These are phyloP conservation scores for Henningerozyma blattae DNA, from an alignment of 805 yeast species.

Conservation along the genomic window DNA sequence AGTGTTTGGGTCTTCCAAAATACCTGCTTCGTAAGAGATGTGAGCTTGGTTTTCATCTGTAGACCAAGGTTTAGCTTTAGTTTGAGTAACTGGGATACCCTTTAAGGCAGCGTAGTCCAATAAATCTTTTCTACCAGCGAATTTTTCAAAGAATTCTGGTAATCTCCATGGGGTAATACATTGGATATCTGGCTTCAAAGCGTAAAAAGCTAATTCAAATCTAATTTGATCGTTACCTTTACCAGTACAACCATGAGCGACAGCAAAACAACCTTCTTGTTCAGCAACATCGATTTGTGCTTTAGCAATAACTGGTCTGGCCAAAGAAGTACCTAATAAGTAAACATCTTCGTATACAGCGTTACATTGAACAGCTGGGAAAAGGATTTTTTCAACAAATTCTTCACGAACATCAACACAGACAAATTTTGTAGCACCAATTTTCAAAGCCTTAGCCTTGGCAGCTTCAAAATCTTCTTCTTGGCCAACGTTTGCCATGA, in stretches of 20 bases:
- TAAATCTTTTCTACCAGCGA: constrained; percentile 96
- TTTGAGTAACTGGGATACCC: constrained; percentile 90
- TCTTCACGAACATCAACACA: constrained; percentile 90
- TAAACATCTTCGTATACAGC: constrained; percentile 98
- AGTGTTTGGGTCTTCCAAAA: constrained; percentile 94
- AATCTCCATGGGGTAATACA: constrained; percentile 99
- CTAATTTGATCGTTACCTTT: constrained; percentile 99
- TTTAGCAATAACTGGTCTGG: constrained; percentile 97
- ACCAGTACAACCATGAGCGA: constrained; percentile 98
- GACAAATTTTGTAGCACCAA: constrained; percentile 94
- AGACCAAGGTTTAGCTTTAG: constrained; percentile 99
- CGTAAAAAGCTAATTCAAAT: constrained; percentile 94
- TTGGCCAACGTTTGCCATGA: constrained; percentile 97
- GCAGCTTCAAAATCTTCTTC: constrained; percentile 99
- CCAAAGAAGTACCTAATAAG: constrained; percentile 91
- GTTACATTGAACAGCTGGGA: constrained; percentile 94
- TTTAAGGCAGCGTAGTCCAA: constrained; percentile 88
- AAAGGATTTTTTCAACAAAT: constrained; percentile 81
- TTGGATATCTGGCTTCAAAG: constrained; percentile 91
- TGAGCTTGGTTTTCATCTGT: constrained; percentile 99
- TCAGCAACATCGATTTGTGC: constrained; percentile 97
- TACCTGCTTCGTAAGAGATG: constrained; percentile 98
- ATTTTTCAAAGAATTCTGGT: constrained; percentile 86
- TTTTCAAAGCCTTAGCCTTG: constrained; percentile 86
- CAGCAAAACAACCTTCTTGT: constrained; percentile 96